Percentiles rank a stretch among this genome's conserved stretches.
Evolutionary conservation across 179 eudicot genomes (phyloP).

Genomic region (Monotropa hypopitys): DNA sequence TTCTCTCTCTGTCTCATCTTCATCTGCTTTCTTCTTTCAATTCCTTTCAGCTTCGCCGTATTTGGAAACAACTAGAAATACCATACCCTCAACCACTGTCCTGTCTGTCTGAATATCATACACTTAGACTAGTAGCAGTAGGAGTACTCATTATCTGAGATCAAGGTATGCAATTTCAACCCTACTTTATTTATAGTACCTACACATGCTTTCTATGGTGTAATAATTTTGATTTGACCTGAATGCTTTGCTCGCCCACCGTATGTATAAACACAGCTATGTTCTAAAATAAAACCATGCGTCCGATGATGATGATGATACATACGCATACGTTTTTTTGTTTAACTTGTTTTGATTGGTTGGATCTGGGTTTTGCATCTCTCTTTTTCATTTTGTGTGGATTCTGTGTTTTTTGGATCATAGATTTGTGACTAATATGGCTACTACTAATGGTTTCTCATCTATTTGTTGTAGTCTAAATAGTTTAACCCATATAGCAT

Average conservation of each 20-base stretch:
- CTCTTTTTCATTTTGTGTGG: not conserved
- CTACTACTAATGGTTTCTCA: too few relatives aligned
- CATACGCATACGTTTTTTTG: not conserved
- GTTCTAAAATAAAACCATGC: not conserved
- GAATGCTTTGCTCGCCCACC: not conserved
- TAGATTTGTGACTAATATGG: not conserved
- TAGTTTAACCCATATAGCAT: too few relatives aligned
- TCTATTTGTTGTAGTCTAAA: too few relatives aligned
- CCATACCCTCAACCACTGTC: not conserved
- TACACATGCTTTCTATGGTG: too few relatives aligned
- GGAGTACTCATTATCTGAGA: not conserved
- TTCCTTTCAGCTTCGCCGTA: not conserved
- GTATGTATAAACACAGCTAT: not conserved
- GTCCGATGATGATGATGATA: not conserved
- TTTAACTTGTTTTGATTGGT: not conserved
- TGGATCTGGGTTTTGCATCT: not conserved
- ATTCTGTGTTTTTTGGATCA: not conserved
- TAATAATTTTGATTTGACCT: too few relatives aligned
- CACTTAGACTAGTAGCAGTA: not conserved
- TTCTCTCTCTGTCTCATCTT: conserved; percentile 7
- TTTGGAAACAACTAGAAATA: conserved; percentile 13
- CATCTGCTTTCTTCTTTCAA: not conserved
- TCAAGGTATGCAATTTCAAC: conserved; percentile 2
- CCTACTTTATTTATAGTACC: not conserved
- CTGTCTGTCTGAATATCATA: not conserved